Percentiles rank a stretch among this genome's conserved stretches.
Conservation (phyloP, 1,284 basidiomycete species). For the Exobasidium rhododendri region DNA sequence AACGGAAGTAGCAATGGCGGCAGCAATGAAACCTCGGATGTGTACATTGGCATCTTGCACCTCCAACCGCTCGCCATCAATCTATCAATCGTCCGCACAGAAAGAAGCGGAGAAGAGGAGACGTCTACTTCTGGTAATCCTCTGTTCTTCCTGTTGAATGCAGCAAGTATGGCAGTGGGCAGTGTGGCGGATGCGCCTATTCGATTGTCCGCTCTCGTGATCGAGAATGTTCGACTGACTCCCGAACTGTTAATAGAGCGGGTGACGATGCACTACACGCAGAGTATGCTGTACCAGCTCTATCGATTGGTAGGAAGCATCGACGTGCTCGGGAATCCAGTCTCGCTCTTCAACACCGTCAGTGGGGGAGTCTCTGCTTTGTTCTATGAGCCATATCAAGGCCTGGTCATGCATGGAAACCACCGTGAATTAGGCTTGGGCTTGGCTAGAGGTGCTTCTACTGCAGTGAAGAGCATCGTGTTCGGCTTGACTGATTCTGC, state of each 20-base stretch:
- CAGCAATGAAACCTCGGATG: conserved; percentile 6
- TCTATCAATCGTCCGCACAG: conserved; percentile 91
- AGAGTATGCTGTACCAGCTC: conserved; percentile 87
- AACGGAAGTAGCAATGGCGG: conserved; percentile 54
- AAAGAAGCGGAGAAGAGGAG: conserved; percentile 71
- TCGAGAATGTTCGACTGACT: conserved; percentile 90
- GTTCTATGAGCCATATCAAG: conserved; percentile 98
- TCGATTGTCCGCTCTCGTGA: conserved; percentile 86
- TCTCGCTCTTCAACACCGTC: conserved; percentile 96
- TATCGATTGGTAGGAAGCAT: conserved; percentile 95
- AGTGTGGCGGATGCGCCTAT: conserved; percentile 97
- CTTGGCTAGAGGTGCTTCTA: conserved; percentile 92
- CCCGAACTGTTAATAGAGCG: conserved; percentile 78
- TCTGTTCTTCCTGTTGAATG: conserved; percentile 87
- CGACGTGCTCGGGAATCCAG: conserved; percentile 78
- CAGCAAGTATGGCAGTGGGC: conserved; percentile 92
- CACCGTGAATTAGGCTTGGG: conserved; percentile 92
- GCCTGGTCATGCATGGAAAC: conserved; percentile 86
- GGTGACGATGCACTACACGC: conserved; percentile 86
- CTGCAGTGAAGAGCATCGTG: conserved; percentile 53
- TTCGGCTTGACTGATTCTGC: conserved; percentile 94
- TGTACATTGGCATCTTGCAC: conserved; percentile 64
- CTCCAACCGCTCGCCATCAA: conserved; percentile 90
- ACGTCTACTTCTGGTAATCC: conserved; percentile 65
- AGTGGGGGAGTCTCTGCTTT: conserved; percentile 98